Base-by-base conservation (phyloP, 306 rosid species). In the Trichosanthes cucumerina region DNA sequence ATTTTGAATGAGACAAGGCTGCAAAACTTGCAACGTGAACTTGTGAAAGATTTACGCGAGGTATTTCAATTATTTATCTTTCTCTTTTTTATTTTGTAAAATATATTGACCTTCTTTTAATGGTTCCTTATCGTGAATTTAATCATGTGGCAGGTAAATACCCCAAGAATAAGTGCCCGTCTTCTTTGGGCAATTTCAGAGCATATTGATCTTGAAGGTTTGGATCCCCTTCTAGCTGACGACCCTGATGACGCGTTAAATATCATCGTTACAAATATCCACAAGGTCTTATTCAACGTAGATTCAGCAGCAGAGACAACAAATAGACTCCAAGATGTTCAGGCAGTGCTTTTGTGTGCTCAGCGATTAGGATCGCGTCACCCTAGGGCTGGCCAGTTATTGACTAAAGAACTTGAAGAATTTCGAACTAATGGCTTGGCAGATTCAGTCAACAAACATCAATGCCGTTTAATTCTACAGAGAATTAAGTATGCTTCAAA, bases 391-490 rank as follows among this genome's bases (percentile, higher is more conserved):
- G 99, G 99, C 36, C 92, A 87, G 79, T 82, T 95, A 82, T 80
- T 95, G 65, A 86, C 86, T 54, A 95, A 92, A 88, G 99, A 95
- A 87, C 96, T 95, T 66, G 99, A 92, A 84, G 99, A 95, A 83
- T 95, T 91, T 81, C 88, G 98, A 88, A 86, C 0, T 79, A 81
- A 78, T 86, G 82, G 79, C 80, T 49, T 82, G 84, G 97, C 97
- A 79, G 99, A 95, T 90, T 95, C 99, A 78, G 99, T 95, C 64
- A 91, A 92, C 90, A 95, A 92, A 91, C 99, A 95, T 81, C 99
- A 95, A 78, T 86, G 90, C 58, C 97, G 98, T 76, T 79, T 95
- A 81, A 95, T 95, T 80, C 87, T 92, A 85, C 99, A 92, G 88
- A 95, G 97, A 87, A 87, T 95, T 82, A 92, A 95, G 85, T 95